Conservation (phyloP, 257 asterid species). For the Paraleonurus japonicus region DNA sequence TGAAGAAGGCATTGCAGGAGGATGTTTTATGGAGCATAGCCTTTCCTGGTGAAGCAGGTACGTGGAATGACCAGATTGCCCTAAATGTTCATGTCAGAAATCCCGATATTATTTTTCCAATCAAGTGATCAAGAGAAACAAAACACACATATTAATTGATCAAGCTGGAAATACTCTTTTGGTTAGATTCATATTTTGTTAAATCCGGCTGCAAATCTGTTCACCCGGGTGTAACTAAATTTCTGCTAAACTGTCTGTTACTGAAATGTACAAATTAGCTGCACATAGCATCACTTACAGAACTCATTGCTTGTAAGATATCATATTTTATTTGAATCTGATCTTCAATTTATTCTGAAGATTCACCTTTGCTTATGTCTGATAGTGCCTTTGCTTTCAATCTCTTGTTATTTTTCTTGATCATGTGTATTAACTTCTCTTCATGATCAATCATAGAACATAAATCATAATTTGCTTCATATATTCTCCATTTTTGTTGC, state of each 20-base stretch:
- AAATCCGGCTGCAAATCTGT: not conserved
- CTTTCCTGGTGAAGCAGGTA: conserved; percentile 38
- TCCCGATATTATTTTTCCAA: conserved; percentile 66
- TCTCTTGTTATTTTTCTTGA: not conserved
- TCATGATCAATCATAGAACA: not conserved
- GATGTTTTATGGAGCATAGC: conserved; percentile 78
- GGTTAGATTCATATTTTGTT: not conserved
- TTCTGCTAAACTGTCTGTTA: not conserved
- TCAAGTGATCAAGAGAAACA: conserved; percentile 23
- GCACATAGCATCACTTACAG: conserved; percentile 21
- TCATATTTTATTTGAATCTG: not conserved
- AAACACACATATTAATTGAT: not conserved
- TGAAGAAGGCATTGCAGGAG: conserved; percentile 28
- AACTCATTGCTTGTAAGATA: not conserved
- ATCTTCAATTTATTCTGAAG: not conserved
- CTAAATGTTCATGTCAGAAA: conserved; percentile 65
- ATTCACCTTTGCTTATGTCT: not conserved
- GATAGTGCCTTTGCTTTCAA: not conserved
- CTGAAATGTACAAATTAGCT: conserved; percentile 24
- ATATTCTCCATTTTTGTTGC: not conserved
- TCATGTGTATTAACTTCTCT: not conserved
- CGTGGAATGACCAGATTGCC: conserved; percentile 49
- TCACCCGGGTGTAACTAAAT: not conserved
- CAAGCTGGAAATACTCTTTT: conserved; percentile 8
- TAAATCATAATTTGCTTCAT: not conserved